phyloP scores from a whole-genome alignment of 2,329 filamentous ascomycete genomes.

The Ceratocystis lukuohia region DNA sequence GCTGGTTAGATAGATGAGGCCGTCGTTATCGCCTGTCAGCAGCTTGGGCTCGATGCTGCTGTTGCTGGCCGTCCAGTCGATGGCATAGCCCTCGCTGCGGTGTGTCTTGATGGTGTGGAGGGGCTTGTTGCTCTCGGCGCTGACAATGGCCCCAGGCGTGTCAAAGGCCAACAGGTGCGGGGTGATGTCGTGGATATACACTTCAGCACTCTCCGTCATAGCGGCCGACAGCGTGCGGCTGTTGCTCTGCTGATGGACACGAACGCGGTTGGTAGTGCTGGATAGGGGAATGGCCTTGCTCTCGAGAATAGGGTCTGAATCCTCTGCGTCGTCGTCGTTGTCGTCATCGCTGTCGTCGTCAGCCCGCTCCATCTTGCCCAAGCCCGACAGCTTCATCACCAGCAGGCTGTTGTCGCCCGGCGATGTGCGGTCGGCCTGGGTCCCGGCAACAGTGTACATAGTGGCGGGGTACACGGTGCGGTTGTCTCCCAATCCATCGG shows the following conservation, averaged over 20 bases:
- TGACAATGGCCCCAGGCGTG: constrained; percentile 66
- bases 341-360: constrained; percentile 53
- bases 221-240: constrained; percentile 76
- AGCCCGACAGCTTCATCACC: constrained; percentile 88
- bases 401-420: constrained; percentile 84
- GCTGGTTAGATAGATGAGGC: constrained; percentile 77
- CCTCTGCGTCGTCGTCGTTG: constrained; percentile 56
- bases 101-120: constrained; percentile 78
- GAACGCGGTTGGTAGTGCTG: constrained; percentile 87
- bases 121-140: constrained; percentile 76
- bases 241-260: constrained; percentile 66
- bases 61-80: constrained; percentile 56
- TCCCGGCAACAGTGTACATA: constrained; percentile 87
- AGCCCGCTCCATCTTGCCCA: constrained; percentile 71
- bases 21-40: constrained; percentile 80
- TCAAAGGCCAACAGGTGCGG: constrained; percentile 83
- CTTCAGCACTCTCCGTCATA: constrained; percentile 79
- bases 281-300: constrained; percentile 75
- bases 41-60: constrained; percentile 68
- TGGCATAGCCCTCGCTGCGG: constrained; percentile 82
- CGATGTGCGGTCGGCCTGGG: constrained; percentile 66
- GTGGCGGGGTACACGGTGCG: constrained; percentile 90
- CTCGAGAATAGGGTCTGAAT: constrained; percentile 80
- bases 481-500: constrained; percentile 73
- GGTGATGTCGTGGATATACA: constrained; percentile 89